These are phyloP conservation scores for Apiospora kogelbergensis DNA, from an alignment of 2,329 filamentous ascomycete species.

Conservation along the genomic window DNA sequence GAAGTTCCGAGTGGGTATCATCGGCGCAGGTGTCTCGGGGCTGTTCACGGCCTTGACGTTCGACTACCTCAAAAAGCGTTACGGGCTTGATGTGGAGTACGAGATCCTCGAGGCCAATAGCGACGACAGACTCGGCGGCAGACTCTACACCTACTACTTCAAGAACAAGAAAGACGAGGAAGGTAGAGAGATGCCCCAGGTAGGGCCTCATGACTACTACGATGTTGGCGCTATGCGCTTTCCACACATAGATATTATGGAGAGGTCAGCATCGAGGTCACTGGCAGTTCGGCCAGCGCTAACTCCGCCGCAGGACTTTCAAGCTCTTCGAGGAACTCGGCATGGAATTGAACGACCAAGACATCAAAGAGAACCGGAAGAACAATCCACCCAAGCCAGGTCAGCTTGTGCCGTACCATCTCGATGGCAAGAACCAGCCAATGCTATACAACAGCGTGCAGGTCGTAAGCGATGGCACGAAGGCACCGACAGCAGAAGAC, in stretches of 20 bases:
- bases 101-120: slow-evolving; percentile 21
- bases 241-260: slow-evolving; percentile 21
- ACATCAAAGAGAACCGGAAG: not conserved
- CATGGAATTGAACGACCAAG: not conserved
- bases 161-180: not conserved
- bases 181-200: not conserved
- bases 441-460: not conserved
- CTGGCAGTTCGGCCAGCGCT: not conserved
- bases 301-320: slow-evolving; percentile 11
- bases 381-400: not conserved
- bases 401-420: not conserved
- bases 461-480: not conserved
- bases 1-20: slow-evolving; percentile 16
- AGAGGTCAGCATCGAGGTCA: not conserved
- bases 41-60: slow-evolving; percentile 21
- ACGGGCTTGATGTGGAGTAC: slow-evolving; percentile 13
- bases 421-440: not conserved
- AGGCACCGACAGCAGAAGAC: not conserved
- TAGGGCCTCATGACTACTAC: slow-evolving; percentile 20
- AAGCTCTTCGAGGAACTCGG: not conserved
- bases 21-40: slow-evolving; percentile 18
- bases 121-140: slow-evolving; percentile 16
- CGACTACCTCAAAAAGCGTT: slow-evolving; percentile 11
- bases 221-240: slow-evolving; percentile 26
- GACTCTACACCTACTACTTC: slow-evolving; percentile 22